A percentile compares a stretch with the other conserved stretches of the same genome.
Evolutionary conservation across 306 rosid species (phyloP).

Genomic region (Arachis hypogaea): DNA sequence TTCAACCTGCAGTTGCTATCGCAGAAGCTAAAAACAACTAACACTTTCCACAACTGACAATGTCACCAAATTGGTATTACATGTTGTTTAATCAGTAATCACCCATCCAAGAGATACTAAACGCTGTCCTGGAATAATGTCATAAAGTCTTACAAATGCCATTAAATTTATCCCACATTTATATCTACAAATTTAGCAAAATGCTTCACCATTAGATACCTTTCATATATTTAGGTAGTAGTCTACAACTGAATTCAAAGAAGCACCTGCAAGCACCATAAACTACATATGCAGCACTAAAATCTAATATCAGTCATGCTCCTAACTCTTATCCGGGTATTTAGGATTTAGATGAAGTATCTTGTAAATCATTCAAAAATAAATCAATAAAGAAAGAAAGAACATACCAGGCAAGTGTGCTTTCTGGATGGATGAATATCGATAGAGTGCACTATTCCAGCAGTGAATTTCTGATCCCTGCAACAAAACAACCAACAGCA

Average conservation of each 20-base stretch:
- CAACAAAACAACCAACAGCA: conserved; percentile 38
- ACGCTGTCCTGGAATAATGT: conserved; percentile 9
- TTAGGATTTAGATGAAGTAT: background rate
- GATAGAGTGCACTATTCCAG: conserved; percentile 87
- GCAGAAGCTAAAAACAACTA: background rate
- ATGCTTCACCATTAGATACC: background rate
- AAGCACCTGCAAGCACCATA: background rate
- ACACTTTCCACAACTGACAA: background rate
- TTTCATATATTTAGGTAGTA: background rate
- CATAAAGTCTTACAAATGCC: background rate
- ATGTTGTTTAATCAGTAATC: conserved; percentile 21
- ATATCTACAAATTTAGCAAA: background rate
- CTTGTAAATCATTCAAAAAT: background rate
- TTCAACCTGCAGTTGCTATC: conserved; percentile 3
- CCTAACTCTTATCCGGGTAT: background rate
- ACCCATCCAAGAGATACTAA: background rate
- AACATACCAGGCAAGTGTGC: conserved; percentile 82
- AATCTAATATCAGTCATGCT: background rate
- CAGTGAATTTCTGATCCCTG: conserved; percentile 66
- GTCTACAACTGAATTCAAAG: background rate
- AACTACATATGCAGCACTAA: background rate
- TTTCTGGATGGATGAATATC: conserved; percentile 92
- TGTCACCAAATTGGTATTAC: conserved; percentile 9
- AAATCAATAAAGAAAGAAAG: no score
- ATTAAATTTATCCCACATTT: conserved; percentile 27